Evolutionary conservation across 257 asterid genomes (phyloP).

Genomic region (Mentha longifolia): DNA sequence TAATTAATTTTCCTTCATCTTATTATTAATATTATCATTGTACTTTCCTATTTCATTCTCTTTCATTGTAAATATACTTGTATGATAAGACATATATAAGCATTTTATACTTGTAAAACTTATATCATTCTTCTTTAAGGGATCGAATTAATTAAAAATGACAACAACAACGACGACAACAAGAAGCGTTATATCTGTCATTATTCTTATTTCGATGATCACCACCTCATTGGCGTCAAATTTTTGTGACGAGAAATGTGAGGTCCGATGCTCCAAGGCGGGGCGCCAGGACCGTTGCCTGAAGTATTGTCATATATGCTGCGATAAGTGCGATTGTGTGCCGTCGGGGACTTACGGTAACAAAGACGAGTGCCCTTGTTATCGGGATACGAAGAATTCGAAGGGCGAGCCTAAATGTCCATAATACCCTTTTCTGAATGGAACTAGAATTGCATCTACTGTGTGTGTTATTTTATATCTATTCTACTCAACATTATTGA

Average conservation of each 20-base stretch:
- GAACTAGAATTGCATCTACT: too few relatives aligned
- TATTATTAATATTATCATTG: too few relatives aligned
- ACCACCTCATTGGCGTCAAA: not conserved
- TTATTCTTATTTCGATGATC: not conserved
- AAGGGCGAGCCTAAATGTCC: constrained; percentile 58
- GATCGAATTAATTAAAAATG: constrained; percentile 24
- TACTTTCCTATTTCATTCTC: too few relatives aligned
- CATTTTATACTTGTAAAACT: not conserved
- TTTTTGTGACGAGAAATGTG: constrained; percentile 42
- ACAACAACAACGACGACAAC: not conserved
- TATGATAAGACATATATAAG: too few relatives aligned
- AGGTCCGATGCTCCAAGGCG: constrained; percentile 45
- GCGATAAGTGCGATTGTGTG: constrained; percentile 48
- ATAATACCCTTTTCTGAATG: not conserved
- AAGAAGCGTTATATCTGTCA: not conserved
- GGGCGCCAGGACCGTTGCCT: constrained; percentile 51
- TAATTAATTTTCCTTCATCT: not conserved
- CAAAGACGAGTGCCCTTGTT: constrained; percentile 56
- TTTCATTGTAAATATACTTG: not conserved
- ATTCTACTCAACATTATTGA: too few relatives aligned
- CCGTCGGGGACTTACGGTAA: constrained; percentile 58
- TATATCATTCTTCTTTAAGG: not conserved
- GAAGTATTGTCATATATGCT: constrained; percentile 54
- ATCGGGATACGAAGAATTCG: constrained; percentile 54
- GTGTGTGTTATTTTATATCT: too few relatives aligned